phyloP scores from a whole-genome alignment of 148 eudicot species.

The Rheum nobile region DNA sequence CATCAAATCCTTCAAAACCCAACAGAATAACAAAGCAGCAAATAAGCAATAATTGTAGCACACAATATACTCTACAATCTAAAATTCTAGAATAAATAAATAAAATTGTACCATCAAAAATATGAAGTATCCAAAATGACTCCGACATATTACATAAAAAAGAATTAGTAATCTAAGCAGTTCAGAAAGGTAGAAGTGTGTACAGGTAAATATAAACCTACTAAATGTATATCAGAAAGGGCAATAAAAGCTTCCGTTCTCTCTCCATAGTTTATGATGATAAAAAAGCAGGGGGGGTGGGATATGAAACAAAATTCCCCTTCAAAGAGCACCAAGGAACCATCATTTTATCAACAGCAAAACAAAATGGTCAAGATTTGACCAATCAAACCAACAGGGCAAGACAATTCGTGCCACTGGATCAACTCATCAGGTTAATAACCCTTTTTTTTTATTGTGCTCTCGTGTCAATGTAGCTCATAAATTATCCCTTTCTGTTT shows the following conservation, averaged over 20 bases:
- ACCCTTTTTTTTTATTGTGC: neutral
- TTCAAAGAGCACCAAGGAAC: neutral
- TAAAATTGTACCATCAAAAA: neutral
- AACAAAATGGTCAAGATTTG: neutral
- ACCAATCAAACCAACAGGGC: neutral
- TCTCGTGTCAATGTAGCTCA: neutral
- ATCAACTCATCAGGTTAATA: neutral
- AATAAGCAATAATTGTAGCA: neutral
- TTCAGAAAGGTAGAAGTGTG: neutral
- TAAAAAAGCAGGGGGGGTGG: neutral
- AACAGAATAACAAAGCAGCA: neutral
- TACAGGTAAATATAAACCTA: neutral
- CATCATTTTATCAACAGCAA: neutral
- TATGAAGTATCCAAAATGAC: neutral
- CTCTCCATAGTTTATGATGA: neutral
- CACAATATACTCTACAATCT: neutral
- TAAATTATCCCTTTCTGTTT: neutral
- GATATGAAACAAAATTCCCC: conserved; percentile 3
- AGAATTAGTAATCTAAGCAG: neutral
- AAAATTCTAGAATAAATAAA: neutral
- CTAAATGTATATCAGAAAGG: neutral
- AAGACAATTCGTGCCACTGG: neutral
- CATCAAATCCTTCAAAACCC: neutral
- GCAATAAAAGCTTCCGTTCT: neutral
- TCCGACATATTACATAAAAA: neutral